Base-by-base conservation (phyloP, 2,329 filamentous ascomycete genomes). In the Cryphonectria radicalis region DNA sequence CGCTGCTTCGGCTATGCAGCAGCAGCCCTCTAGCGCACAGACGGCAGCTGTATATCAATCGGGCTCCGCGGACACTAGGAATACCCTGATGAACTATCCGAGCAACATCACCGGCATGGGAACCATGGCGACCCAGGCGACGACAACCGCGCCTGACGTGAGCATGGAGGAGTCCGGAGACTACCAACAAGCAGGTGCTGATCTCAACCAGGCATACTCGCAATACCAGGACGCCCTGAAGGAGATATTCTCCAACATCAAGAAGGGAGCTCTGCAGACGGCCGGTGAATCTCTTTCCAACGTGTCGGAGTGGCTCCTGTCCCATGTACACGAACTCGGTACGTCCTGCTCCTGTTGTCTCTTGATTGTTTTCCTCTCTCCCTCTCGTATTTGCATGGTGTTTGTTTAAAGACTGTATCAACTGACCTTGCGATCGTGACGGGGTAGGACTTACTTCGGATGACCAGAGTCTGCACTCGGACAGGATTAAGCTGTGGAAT, bases 401-500 rank as follows among this genome's bases (percentile, higher is more conserved):
- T 2, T 11, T 42, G 11, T 22, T 28, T 46, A 46, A 74, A 14
- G n/a, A 28, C 42, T 59, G 62, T 14, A 11, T 35, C 46, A n/a
- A 40, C 66, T 69, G 42, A 68, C 63, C 7, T 11, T 60, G 57
- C 37, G 10, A 40, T 42, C 8, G 32, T 50, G 22, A 32, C 32
- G n/a, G 17, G 17, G 67, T 82, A 97, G 94, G 94, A 71, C 89
- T 98, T 77, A 91, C 92, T 75, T 90, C 91, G 77, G 95, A 98
- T 83, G 92, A 97, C 80, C 89, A 92, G 78, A 86, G 86, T 68
- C 87, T 93, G 70, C 90, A 96, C 78, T 83, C 87, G 70, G 91
- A 96, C 76, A 91, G 94, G 69, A 88, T 97, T 75, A 91, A 91
- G 78, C 84, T 98, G 8, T 99, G 96, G 96, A 91, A 92, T 77